Evolutionary conservation across 192 early-diverging fungal species (phyloP).

Genomic region (Podila epigama): DNA sequence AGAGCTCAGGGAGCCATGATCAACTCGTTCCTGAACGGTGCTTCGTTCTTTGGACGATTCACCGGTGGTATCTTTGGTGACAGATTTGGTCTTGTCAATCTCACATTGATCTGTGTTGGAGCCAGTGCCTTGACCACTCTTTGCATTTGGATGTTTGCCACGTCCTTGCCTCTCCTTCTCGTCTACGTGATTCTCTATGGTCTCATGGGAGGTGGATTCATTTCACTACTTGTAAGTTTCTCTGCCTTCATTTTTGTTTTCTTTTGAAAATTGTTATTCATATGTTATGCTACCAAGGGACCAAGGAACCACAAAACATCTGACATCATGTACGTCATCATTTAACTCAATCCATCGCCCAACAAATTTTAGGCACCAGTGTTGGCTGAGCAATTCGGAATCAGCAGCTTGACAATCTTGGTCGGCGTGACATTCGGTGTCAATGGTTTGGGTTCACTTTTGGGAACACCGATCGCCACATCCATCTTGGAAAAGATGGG

Average conservation of each 20-base stretch:
- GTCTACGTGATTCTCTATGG: conserved; percentile 58
- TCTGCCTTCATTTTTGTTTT: too few relatives aligned
- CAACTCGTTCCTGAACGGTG: conserved; percentile 53
- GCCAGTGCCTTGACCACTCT: conserved; percentile 56
- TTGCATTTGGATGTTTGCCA: conserved; percentile 55
- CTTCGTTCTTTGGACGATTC: conserved; percentile 58
- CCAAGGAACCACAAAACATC: not conserved
- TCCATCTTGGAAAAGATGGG: conserved; percentile 23
- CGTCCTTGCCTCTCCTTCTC: conserved; percentile 38
- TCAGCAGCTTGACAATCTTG: conserved; percentile 41
- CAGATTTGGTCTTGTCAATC: conserved; percentile 53
- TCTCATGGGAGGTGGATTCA: conserved; percentile 56
- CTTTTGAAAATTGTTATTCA: not conserved
- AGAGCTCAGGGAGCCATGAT: conserved; percentile 38
- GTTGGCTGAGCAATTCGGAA: conserved; percentile 50
- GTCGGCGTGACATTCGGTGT: conserved; percentile 54
- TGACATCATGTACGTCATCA: too few relatives aligned
- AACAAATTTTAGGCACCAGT: conserved; percentile 19
- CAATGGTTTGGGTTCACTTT: conserved; percentile 51
- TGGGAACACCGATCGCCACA: conserved; percentile 53
- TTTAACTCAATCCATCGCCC: not conserved
- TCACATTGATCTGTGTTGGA: conserved; percentile 37
- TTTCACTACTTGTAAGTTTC: conserved; percentile 24
- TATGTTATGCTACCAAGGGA: not conserved
- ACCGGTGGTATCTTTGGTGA: conserved; percentile 56